Base-by-base conservation (phyloP, 139 green algal species). In the Medakamo hakoo region DNA sequence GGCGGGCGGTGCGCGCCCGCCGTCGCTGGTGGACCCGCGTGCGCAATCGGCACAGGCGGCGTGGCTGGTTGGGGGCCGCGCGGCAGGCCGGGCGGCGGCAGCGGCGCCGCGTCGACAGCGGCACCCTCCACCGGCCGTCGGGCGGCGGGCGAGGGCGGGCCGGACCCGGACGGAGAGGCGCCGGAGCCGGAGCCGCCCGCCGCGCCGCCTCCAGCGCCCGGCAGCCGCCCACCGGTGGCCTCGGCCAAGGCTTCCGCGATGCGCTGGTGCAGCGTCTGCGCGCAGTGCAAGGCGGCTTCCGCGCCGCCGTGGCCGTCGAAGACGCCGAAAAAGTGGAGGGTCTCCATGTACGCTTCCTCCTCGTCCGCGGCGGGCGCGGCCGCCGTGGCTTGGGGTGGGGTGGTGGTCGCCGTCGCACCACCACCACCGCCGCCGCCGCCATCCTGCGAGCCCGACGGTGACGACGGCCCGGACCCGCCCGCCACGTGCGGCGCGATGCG, bases 301-400 rank as follows among this genome's bases (percentile, higher is more conserved):
- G 78, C 77, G 1, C 85, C 85, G 26, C 82, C 82, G 67, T 92
- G 85, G 18, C 85, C 85, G 67, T 92, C 85, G 69, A 86, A 92
- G 26, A 92, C 84, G 20, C 82, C 85, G 60, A 90, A 90, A 48
- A 88, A 90, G 63, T 90, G 83, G 3, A 86, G 67, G n/a, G 63
- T 71, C 48, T 84, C 77, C 32, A 69, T 63, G 9, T 31, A 19
- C 23, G 65, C 4, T 19, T 28, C 58, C 30, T 27, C 26, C 4
- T 27, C n/a, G 26, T n/a, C 27, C 0, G 59, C 55, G 2, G 63
- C 49, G 24, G 55, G 58, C 22, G 5, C 22, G 27, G 55, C 3
- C 30, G 49, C 58, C 27, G 29, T 49, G 27, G 56, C 2, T 48
- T 21, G 24, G 31, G 28, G 5, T 27, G 22, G 56, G 65, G 63